Conservation (phyloP, 2,329 filamentous ascomycete genomes). For the Microdochium paspali region DNA sequence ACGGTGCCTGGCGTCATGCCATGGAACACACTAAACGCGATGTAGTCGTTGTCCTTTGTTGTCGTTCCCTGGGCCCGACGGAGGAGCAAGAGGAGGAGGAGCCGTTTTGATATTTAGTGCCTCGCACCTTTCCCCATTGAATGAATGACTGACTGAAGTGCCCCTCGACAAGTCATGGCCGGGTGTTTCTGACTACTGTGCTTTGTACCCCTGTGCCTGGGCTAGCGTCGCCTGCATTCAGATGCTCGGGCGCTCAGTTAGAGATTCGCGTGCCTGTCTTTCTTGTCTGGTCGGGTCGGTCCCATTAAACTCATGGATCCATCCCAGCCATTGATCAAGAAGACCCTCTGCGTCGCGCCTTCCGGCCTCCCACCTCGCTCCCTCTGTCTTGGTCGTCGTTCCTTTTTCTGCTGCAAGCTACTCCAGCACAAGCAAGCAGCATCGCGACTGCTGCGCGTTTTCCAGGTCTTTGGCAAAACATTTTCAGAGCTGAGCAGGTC, state of each 20-base stretch:
- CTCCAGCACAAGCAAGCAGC: not conserved
- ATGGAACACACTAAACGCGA: too few relatives aligned
- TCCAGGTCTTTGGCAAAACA: too few relatives aligned
- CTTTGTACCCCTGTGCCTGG: not conserved
- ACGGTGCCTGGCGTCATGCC: too few relatives aligned
- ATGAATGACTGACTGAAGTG: too few relatives aligned
- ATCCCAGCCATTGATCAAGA: not conserved
- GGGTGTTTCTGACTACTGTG: not conserved
- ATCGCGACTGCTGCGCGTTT: not conserved
- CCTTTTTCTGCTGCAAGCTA: not conserved
- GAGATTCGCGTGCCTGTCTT: too few relatives aligned
- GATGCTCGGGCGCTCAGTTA: not conserved
- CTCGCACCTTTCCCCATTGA: too few relatives aligned
- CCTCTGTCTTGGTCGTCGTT: not conserved
- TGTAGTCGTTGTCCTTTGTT: too few relatives aligned
- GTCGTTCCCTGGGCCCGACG: too few relatives aligned
- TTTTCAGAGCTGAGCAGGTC: too few relatives aligned
- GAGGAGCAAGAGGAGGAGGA: too few relatives aligned
- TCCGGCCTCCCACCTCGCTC: not conserved
- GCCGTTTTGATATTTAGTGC: too few relatives aligned
- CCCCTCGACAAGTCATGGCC: not conserved
- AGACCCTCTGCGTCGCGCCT: not conserved
- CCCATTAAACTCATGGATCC: not conserved
- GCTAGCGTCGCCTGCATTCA: not conserved
- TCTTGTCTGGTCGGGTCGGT: not conserved